Base-by-base conservation (phyloP, 164 flowering plant species). In the Aristolochia californica region DNA sequence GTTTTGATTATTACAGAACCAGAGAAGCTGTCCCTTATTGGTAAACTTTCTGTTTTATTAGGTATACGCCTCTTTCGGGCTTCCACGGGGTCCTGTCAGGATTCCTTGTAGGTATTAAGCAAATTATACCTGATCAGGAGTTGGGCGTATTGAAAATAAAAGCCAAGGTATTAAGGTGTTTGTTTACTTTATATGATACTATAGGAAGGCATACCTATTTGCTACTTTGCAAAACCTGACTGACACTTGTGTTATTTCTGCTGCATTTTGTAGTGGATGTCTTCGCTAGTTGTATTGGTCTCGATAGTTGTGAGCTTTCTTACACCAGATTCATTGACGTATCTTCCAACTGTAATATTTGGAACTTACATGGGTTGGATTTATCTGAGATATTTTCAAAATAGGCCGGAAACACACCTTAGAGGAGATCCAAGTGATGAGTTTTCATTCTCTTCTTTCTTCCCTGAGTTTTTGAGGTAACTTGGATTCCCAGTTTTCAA, bases 341-440 rank as follows among this genome's bases (percentile, higher is more conserved):
- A 82, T 71, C 91, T 93, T 70, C 96, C 97, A 47, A 79, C 80
- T 21, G 44, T 89, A 45, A 69, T 85, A 55, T 84, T 85, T 68
- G 99, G 99, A 45, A 83, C 95, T 49, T 89, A 93, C 57, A 74
- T 73, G 58, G 78, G 99, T 71, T 93, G 99, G 99, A 75, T 93
- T 58, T 89, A 85, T 75, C 83, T 89, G 51, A 78, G 99, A 68
- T 93, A 84, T 73, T 67, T 83, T 60, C 99, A 93, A 72, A 81
- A 68, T 59, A 81, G 75, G 59, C 81, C 90, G 58, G 99, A 93
- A 71, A 79, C 95, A 8, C 81, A 78, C 48, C 72, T 79, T 14
- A 78, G 58, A 73, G 99, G 99, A 27, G 99, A 93, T 58, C 97
- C 97, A 62, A 93, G 87, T 72, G 97, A 89, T 62, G 99, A 90